Conservation (phyloP, 2,329 filamentous ascomycete species). For the Juglanconis juglandina region DNA sequence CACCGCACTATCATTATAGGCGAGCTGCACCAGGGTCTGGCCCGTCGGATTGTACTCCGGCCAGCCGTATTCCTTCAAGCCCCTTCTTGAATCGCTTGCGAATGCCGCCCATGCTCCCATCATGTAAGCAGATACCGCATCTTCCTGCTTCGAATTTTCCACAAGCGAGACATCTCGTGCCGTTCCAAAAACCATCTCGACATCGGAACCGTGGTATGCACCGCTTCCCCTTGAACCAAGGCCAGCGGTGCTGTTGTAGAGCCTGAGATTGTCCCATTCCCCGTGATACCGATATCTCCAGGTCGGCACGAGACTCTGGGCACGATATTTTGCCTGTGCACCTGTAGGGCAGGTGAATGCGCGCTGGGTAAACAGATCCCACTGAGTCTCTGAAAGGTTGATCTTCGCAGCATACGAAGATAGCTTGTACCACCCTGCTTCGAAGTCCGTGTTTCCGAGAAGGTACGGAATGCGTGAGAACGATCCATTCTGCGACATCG, state of each 20-base stretch:
- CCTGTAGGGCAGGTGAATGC: constrained; percentile 7
- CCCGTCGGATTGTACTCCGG: neutral
- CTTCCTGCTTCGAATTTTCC: constrained; percentile 4
- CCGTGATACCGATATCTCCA: constrained; percentile 11
- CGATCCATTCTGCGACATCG: constrained; percentile 1
- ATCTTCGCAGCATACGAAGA: constrained; percentile 2
- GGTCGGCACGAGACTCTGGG: neutral
- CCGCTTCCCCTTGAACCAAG: constrained; percentile 1
- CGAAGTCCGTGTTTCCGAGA: constrained; percentile 4
- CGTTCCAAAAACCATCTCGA: constrained; percentile 8
- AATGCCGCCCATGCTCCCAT: constrained; percentile 9
- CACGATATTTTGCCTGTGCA: constrained; percentile 3
- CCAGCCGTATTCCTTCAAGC: constrained; percentile 8
- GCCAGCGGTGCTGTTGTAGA: constrained; percentile 3
- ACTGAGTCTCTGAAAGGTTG: neutral
- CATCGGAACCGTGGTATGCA: constrained; percentile 7
- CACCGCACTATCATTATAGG: neutral
- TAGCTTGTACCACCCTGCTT: constrained; percentile 8
- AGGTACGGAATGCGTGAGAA: constrained; percentile 7
- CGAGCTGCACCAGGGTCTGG: constrained; percentile 6
- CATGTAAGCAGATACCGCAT: constrained; percentile 5
- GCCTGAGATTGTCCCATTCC: constrained; percentile 6
- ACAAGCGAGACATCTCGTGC: constrained; percentile 6
- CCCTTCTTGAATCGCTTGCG: constrained; percentile 2
- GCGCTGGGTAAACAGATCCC: constrained; percentile 7